Conservation (phyloP, 352 stramenopile genomes). For the Phytophthora lateralis region DNA sequence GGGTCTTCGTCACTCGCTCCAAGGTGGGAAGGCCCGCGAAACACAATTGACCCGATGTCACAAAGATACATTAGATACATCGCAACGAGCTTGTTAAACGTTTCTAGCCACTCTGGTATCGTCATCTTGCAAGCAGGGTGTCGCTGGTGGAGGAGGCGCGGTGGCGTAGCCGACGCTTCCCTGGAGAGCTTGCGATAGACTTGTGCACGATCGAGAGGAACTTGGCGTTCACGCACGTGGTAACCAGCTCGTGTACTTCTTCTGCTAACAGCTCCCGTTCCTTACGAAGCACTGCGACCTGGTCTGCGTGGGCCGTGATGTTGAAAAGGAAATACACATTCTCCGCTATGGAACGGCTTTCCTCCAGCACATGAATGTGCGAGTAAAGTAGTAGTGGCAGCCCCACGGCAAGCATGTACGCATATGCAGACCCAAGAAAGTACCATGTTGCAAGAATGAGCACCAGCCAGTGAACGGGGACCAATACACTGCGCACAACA, state of each 20-base stretch:
- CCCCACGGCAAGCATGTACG: constrained; percentile 57
- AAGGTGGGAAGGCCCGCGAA: not conserved
- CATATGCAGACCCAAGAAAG: constrained; percentile 60
- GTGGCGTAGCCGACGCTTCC: constrained; percentile 40
- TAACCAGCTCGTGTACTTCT: constrained; percentile 65
- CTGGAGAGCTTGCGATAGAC: constrained; percentile 49
- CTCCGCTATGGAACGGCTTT: constrained; percentile 77
- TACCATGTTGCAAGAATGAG: constrained; percentile 64
- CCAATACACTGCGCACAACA: constrained; percentile 49
- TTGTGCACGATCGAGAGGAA: constrained; percentile 66
- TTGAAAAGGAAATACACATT: constrained; percentile 81
- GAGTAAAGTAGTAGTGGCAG: constrained; percentile 76
- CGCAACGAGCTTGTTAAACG: constrained; percentile 5
- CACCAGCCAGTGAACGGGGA: constrained; percentile 72
- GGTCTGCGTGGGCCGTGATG: constrained; percentile 64
- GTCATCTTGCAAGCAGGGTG: constrained; percentile 34
- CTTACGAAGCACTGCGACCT: constrained; percentile 59
- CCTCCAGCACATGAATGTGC: constrained; percentile 79
- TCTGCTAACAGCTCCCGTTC: constrained; percentile 54
- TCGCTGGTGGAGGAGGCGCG: constrained; percentile 54
- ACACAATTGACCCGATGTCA: constrained; percentile 2
- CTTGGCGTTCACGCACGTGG: constrained; percentile 52
- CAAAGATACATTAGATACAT: constrained; percentile 8
- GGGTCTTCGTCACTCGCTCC: constrained; percentile 5
- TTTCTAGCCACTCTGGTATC: constrained; percentile 13